Percentiles rank a stretch among this genome's conserved stretches.
Conservation (phyloP, 495 filamentous ascomycete genomes). For the Xylaria bambusicola region DNA sequence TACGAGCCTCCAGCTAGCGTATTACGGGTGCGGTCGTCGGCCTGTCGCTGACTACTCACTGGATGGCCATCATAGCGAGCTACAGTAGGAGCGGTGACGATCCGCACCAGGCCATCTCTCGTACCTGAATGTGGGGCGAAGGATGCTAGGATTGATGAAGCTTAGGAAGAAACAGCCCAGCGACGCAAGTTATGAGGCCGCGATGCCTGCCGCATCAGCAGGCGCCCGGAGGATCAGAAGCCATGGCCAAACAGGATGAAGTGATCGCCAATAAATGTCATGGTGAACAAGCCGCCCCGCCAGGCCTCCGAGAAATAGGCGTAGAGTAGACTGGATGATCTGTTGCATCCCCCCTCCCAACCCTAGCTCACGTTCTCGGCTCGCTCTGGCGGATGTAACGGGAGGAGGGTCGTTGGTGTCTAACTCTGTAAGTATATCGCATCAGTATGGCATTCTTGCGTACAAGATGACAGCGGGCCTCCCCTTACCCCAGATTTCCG, state of each 20-base stretch:
- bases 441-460: conserved; percentile 15
- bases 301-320: no score
- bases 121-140: conserved; percentile 4
- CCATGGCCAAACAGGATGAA: conserved; percentile 17
- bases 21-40: background rate
- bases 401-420: conserved; percentile 11
- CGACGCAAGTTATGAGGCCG: background rate
- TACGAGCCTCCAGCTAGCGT: background rate
- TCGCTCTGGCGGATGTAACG: conserved; percentile 37
- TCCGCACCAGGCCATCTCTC: conserved; percentile 4
- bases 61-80: conserved; percentile 1
- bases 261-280: conserved; percentile 10
- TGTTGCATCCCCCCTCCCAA: background rate
- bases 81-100: conserved; percentile 3
- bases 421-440: conserved; percentile 22
- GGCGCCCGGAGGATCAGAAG: conserved; percentile 11
- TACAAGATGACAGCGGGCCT: background rate
- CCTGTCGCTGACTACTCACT: conserved; percentile 3
- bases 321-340: conserved; percentile 2
- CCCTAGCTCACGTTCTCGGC: conserved; percentile 3
- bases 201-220: conserved; percentile 3
- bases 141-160: background rate
- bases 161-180: background rate
- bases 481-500: conserved; percentile 21
- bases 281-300: no score